Conservation (phyloP, 2,329 filamentous ascomycete species). For the Mycosphaerella sp. region DNA sequence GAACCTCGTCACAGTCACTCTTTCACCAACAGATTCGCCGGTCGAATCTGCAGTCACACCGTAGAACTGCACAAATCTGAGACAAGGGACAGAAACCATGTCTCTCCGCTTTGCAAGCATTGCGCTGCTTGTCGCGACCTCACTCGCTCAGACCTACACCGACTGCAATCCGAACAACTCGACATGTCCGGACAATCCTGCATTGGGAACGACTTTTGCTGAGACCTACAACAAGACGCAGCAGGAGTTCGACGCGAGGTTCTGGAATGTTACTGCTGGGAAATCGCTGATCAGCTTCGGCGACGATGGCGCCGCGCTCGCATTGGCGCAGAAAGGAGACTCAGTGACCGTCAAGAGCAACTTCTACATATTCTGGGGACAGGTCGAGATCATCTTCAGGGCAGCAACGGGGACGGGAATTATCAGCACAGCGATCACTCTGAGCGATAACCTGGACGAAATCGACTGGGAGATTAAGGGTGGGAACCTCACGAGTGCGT, state of each 20-base stretch:
- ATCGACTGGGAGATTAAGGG: conserved; percentile 83
- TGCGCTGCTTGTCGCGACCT: conserved; percentile 23
- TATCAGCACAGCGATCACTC: conserved; percentile 73
- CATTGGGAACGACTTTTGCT: conserved; percentile 57
- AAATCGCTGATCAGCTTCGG: conserved; percentile 54
- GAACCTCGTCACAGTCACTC: conserved; percentile 14
- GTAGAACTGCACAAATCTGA: conserved; percentile 1
- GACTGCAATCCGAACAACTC: conserved; percentile 71
- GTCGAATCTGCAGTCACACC: conserved; percentile 12
- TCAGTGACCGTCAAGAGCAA: conserved; percentile 71
- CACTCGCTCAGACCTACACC: conserved; percentile 66
- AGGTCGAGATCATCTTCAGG: conserved; percentile 71
- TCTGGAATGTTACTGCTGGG: conserved; percentile 55
- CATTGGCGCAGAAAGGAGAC: conserved; percentile 61
- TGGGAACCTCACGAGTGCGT: conserved; percentile 54
- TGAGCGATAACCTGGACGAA: conserved; percentile 80
- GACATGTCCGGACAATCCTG: conserved; percentile 62
- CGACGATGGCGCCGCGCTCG: conserved; percentile 58
- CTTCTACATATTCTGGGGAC: conserved; percentile 83
- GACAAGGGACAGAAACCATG: conserved; percentile 14
- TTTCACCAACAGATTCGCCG: conserved; percentile 12
- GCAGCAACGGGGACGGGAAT: conserved; percentile 69
- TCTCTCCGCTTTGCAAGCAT: conserved; percentile 22
- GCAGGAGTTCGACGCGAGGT: conserved; percentile 40
- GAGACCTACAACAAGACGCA: conserved; percentile 59